Evolutionary conservation across 2,329 filamentous ascomycete genomes (phyloP).

Genomic region (Zopfia rhizophila): DNA sequence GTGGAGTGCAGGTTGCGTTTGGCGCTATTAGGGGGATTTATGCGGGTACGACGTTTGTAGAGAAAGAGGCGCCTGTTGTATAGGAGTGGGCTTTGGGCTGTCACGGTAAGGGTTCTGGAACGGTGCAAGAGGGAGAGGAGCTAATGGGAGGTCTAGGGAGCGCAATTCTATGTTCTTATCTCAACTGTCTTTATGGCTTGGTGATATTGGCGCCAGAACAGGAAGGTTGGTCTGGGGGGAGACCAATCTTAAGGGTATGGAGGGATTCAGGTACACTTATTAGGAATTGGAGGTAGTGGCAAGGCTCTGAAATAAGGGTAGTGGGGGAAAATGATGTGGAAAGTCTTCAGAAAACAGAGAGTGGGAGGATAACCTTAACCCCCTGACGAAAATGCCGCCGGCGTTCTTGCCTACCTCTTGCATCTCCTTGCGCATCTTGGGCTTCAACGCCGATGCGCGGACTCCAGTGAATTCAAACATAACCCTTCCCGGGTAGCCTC

Average conservation of each 20-base stretch:
- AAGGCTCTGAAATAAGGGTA: no score
- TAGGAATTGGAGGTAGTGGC: no score
- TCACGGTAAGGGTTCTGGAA: slow-evolving; percentile 8
- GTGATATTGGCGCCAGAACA: slow-evolving; percentile 23
- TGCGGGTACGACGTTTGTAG: slow-evolving; percentile 41
- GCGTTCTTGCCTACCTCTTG: no score
- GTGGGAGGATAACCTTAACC: no score
- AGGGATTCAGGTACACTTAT: slow-evolving; percentile 28
- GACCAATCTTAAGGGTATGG: slow-evolving; percentile 24
- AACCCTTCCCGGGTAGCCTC: no score
- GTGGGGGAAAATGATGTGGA: no score
- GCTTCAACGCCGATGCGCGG: no score
- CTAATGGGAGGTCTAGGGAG: slow-evolving; percentile 16
- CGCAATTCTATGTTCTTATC: slow-evolving; percentile 30
- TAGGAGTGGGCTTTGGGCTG: slow-evolving; percentile 36
- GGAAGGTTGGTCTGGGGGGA: slow-evolving; percentile 24
- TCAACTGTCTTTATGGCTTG: slow-evolving; percentile 16
- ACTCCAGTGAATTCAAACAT: no score
- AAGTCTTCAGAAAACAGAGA: no score
- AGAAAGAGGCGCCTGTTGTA: slow-evolving; percentile 39
- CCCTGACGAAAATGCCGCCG: no score
- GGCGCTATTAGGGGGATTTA: slow-evolving; percentile 46
- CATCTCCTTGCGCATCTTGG: no score
- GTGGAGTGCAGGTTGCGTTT: slow-evolving; percentile 42
- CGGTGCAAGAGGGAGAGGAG: neutral